Base-by-base conservation (phyloP, 768 basidiomycete genomes). In the Tremella yokohamensis region DNA sequence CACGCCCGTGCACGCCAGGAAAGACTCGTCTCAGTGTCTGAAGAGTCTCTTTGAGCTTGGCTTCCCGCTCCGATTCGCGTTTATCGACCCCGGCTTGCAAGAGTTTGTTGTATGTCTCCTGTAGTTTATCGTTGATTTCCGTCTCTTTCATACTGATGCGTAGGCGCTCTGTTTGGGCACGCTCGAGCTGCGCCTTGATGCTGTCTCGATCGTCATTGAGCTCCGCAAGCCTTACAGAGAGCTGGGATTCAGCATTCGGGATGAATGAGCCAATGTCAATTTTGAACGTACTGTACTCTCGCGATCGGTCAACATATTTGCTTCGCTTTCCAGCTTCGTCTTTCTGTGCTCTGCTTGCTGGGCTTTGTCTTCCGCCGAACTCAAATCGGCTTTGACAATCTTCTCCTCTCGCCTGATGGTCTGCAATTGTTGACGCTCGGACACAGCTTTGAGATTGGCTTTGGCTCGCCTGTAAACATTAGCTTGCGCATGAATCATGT, bases 111-210 rank as follows among this genome's bases (percentile, higher is more conserved):
- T 89, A 88, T 2, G 89, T 82, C 13, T 84, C 85, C 52, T 85
- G 82, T 4, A 99, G 83, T 72, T 93, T 92, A 77, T 94, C 94
- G 72, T 94, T 93, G 22, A 87, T 83, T 68, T 99, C 93, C 0
- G 84, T 83, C 75, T 96, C 92, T 12, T 91, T 83, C 79, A 90
- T 88, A 47, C 92, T 98, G 64, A 94, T 87, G 58, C 86, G 83
- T 0, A 82, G 83, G 50, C 87, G 82, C 78, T 97, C 94, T 2
- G 89, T 85, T 64, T 88, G 86, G 44, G 88, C 85, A 48, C 88
- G 90, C 22, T 92, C 87, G 16, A 93, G 79, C 57, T 96, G 87
- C 63, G 87, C 85, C 66, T 84, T 85, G 15, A 83, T 82, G 40
- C 78, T 80, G 0, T 81, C 78, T n/a, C 92, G 78, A 12, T 90